phyloP scores from a whole-genome alignment of 331 rosid species.

The Ulmus americana region DNA sequence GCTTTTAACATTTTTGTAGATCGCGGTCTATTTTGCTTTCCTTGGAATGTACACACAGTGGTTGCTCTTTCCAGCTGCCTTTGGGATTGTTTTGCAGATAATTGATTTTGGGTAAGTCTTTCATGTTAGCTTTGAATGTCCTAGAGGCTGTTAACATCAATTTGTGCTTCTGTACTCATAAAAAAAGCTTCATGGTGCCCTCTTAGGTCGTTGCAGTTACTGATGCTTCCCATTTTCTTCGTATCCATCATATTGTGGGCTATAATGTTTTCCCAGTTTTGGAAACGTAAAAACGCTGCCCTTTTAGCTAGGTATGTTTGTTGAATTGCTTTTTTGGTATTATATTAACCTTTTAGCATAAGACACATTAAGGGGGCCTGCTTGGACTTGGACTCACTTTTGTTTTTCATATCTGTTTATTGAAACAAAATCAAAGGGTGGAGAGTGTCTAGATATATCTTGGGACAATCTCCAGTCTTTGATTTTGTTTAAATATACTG shows the following conservation, averaged over 20 bases:
- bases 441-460: too few relatives aligned
- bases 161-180: constrained; percentile 18
- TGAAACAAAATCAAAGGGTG: too few relatives aligned
- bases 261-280: constrained; percentile 82
- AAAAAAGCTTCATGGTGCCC: constrained; percentile 6
- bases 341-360: background rate
- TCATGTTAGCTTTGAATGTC: constrained; percentile 10
- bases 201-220: constrained; percentile 61
- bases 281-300: constrained; percentile 90
- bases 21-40: constrained; percentile 89
- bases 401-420: too few relatives aligned
- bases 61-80: constrained; percentile 75
- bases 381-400: background rate
- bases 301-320: constrained; percentile 70
- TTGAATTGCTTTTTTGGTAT: constrained; percentile 17
- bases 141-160: constrained; percentile 6
- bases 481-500: background rate
- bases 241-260: constrained; percentile 76
- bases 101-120: constrained; percentile 66
- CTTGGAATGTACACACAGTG: constrained; percentile 93
- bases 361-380: background rate
- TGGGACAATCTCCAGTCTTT: background rate
- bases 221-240: constrained; percentile 72
- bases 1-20: constrained; percentile 41
- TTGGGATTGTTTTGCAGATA: constrained; percentile 68